Conservation (phyloP, 1,284 basidiomycete species). For the Ustilago shanxiensis region DNA sequence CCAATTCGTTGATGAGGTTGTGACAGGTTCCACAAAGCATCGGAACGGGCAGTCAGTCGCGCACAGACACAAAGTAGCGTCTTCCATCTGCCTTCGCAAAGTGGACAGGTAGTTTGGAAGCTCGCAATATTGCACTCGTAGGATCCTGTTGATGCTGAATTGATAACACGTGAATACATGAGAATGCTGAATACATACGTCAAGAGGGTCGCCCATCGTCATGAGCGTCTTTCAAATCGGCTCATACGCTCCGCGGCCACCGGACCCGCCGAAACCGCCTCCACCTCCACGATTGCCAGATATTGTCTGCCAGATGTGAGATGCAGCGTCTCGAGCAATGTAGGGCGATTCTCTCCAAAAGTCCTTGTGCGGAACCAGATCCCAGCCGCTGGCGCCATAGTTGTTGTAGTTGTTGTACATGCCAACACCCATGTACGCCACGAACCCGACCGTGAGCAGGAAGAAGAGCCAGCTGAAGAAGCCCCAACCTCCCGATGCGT, state of each 20-base stretch:
- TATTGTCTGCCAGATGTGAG: constrained; percentile 46
- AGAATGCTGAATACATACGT: background rate
- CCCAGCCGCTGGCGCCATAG: constrained; percentile 65
- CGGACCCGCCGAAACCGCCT: constrained; percentile 40
- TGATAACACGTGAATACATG: background rate
- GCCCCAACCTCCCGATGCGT: constrained; percentile 37
- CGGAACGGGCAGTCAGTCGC: background rate
- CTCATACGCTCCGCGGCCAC: constrained; percentile 49
- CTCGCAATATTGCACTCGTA: background rate
- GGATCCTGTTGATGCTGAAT: background rate
- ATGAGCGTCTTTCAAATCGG: constrained; percentile 21
- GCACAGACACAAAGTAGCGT: background rate
- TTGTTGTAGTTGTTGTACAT: constrained; percentile 64
- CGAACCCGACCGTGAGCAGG: constrained; percentile 31
- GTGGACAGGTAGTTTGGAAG: background rate
- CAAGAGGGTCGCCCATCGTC: background rate
- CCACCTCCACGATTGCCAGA: constrained; percentile 33
- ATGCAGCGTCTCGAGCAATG: constrained; percentile 47
- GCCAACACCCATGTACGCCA: constrained; percentile 53
- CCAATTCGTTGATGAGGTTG: background rate
- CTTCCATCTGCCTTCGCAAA: background rate
- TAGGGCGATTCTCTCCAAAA: constrained; percentile 64
- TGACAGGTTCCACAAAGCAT: constrained; percentile 2
- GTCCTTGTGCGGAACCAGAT: constrained; percentile 61
- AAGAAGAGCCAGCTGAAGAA: constrained; percentile 56